A percentile compares a stretch with the other conserved stretches of the same genome.
phyloP scores from a whole-genome alignment of 306 rosid genomes.

The Lithocarpus polystachyus region DNA sequence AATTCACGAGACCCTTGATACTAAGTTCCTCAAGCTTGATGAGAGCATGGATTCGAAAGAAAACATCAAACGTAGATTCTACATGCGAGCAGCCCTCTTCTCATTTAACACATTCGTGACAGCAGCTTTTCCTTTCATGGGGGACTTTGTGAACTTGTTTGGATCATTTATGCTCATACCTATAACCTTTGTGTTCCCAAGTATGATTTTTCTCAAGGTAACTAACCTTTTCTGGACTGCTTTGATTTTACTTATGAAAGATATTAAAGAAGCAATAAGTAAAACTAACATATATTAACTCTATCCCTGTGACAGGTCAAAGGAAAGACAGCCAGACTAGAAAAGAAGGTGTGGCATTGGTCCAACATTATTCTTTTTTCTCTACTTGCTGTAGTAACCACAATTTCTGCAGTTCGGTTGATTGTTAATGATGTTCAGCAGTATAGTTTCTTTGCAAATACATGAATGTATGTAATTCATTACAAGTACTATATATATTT shows the following conservation, averaged over 20 bases:
- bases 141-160: constrained; percentile 52
- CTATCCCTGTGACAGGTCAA: constrained; percentile 38
- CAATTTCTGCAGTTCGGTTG: constrained; percentile 43
- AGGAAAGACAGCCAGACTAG: constrained; percentile 42
- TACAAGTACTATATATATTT: background rate
- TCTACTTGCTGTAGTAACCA: constrained; percentile 39
- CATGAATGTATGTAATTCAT: constrained; percentile 13
- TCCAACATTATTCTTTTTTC: constrained; percentile 38
- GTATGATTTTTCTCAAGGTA: constrained; percentile 66
- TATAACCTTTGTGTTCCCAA: constrained; percentile 54
- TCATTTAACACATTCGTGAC: constrained; percentile 37
- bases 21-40: constrained; percentile 35
- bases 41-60: constrained; percentile 36
- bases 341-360: constrained; percentile 58
- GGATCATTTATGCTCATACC: constrained; percentile 55
- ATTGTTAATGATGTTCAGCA: constrained; percentile 33
- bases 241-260: background rate
- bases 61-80: constrained; percentile 42
- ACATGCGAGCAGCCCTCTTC: constrained; percentile 30
- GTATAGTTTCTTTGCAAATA: constrained; percentile 51
- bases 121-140: constrained; percentile 60
- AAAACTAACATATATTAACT: background rate
- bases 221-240: background rate
- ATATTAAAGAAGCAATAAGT: background rate
- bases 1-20: constrained; percentile 52